A percentile compares a stretch with the other conserved stretches of the same genome.
These are phyloP conservation scores for Irpex rosettiformis DNA, from an alignment of 1,284 basidiomycete species.

Conservation along the genomic window DNA sequence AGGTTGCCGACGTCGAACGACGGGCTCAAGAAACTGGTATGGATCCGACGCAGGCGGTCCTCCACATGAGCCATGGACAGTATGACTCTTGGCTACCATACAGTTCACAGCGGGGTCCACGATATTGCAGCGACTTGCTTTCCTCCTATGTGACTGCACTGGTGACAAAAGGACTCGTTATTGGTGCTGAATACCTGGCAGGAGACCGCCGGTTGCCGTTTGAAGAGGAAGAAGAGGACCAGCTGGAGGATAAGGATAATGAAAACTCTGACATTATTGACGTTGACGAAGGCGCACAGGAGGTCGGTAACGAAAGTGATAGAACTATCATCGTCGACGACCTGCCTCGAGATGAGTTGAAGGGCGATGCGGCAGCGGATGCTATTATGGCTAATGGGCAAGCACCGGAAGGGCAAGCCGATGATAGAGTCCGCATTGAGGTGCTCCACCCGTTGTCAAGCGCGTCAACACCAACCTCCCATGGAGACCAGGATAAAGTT, in stretches of 20 bases:
- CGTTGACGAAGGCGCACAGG: background rate
- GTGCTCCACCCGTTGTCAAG: background rate
- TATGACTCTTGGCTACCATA: conserved; percentile 23
- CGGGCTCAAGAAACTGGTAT: conserved; percentile 17
- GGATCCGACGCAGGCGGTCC: conserved; percentile 8
- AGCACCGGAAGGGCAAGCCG: background rate
- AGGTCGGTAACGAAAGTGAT: background rate
- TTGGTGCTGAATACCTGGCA: conserved; percentile 10
- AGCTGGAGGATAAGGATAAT: background rate
- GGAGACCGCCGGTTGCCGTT: background rate
- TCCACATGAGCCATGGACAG: conserved; percentile 20
- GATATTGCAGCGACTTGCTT: conserved; percentile 26
- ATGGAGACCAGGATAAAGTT: background rate
- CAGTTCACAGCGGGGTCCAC: conserved; percentile 12
- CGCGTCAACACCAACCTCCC: background rate
- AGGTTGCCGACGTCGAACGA: conserved; percentile 6
- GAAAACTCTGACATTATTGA: background rate
- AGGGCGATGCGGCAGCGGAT: background rate
- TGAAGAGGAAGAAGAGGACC: background rate
- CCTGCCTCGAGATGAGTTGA: background rate
- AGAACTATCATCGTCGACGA: background rate
- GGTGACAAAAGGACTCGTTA: conserved; percentile 20
- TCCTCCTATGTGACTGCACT: conserved; percentile 24
- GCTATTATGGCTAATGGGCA: background rate
- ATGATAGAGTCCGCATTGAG: background rate